These are phyloP conservation scores for Aspergillus nidulans DNA, from an alignment of 495 filamentous ascomycete species.

Conservation along the genomic window DNA sequence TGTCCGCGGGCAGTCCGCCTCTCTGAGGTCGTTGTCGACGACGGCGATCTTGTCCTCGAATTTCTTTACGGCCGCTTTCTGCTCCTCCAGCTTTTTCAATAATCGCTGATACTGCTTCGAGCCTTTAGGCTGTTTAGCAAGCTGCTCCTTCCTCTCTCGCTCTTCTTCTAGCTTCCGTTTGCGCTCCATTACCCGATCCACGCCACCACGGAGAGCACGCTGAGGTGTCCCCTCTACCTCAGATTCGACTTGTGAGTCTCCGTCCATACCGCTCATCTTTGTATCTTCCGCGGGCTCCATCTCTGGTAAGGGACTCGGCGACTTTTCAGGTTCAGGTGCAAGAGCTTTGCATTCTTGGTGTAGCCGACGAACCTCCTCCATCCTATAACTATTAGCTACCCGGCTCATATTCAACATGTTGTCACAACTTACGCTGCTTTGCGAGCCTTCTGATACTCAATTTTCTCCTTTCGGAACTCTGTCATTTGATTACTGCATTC, in stretches of 20 bases:
- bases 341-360: constrained; percentile 86
- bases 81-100: constrained; percentile 79
- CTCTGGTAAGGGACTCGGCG: constrained; percentile 61
- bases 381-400: constrained; percentile 40
- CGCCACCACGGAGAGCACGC: constrained; percentile 72
- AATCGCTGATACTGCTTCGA: constrained; percentile 88
- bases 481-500: constrained; percentile 92
- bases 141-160: constrained; percentile 71
- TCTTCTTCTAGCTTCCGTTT: constrained; percentile 82
- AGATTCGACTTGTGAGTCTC: constrained; percentile 50
- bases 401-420: neutral
- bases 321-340: constrained; percentile 61
- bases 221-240: constrained; percentile 61
- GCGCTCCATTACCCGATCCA: constrained; percentile 70
- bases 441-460: constrained; percentile 78
- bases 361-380: constrained; percentile 77
- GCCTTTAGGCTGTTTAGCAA: constrained; percentile 75
- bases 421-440: constrained; percentile 69
- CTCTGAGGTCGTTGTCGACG: constrained; percentile 86
- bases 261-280: constrained; percentile 63
- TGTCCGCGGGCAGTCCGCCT: constrained; percentile 88
- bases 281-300: constrained; percentile 55
- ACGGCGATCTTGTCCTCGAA: constrained; percentile 79
- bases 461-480: constrained; percentile 87
- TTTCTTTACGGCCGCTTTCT: constrained; percentile 70